Conservation (phyloP, 2,329 filamentous ascomycete genomes). For the Fusarium agapanthi region DNA sequence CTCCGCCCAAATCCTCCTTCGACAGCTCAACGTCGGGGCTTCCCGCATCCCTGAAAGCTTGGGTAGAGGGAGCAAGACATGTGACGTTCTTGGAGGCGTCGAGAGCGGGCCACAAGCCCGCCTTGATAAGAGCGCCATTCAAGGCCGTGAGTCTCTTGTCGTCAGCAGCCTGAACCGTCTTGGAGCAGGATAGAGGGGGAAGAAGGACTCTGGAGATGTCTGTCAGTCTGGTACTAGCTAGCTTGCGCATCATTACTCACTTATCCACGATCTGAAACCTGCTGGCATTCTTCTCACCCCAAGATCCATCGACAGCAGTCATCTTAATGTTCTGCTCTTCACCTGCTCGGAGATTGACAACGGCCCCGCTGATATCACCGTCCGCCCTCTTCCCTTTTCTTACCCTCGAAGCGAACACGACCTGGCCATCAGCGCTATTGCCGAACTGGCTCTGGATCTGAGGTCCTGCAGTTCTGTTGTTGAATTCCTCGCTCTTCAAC, state of each 20-base stretch:
- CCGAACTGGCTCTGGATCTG: constrained; percentile 20
- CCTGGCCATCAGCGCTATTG: constrained; percentile 18
- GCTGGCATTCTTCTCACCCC: constrained; percentile 28
- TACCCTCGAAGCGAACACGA: constrained; percentile 17
- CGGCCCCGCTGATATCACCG: background rate
- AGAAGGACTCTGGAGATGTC: constrained; percentile 10
- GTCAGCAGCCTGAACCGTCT: constrained; percentile 7
- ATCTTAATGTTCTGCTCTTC: constrained; percentile 31
- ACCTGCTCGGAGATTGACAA: constrained; percentile 21
- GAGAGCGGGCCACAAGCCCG: constrained; percentile 21
- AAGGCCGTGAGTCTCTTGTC: constrained; percentile 18
- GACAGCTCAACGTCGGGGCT: constrained; percentile 11
- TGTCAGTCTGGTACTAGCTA: fast-evolving
- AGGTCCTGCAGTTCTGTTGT: constrained; percentile 29
- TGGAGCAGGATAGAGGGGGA: constrained; percentile 24
- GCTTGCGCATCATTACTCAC: background rate
- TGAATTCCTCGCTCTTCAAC: constrained; percentile 9
- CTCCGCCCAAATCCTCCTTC: constrained; percentile 5
- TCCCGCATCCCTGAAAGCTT: constrained; percentile 30
- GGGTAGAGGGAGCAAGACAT: constrained; percentile 31
- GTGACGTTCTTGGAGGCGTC: constrained; percentile 31
- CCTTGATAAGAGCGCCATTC: constrained; percentile 22
- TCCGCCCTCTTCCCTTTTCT: background rate
- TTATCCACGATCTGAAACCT: constrained; percentile 31
- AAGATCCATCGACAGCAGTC: constrained; percentile 33